Evolutionary conservation across 306 rosid species (phyloP), one percentile per base, ranked within the genome.

Genomic region (Dryas octopetala): DNA sequence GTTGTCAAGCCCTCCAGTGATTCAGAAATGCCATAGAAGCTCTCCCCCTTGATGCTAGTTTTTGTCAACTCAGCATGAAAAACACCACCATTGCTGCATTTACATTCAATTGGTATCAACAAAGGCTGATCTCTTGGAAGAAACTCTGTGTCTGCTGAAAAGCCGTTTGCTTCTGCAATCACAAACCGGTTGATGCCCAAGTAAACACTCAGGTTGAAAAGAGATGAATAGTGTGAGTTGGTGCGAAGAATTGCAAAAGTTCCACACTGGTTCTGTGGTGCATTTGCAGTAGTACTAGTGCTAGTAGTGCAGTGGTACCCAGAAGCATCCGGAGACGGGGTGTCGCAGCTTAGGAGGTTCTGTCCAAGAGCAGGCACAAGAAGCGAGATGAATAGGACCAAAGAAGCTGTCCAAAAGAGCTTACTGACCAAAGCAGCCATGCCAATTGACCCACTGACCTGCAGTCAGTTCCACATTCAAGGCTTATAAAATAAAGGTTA

Each of bases 1-100:
- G 88, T 81, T 43, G 97, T 90, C 75, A 91, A 85, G 73, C 97
- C 98, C 68, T 86, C 93, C 9, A 95, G 73, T 13, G 98, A 84
- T 48, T 86, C 68, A 76, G 89, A 84, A 81, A 91, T 91, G 68
- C 40, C 85, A 73, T 77, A 76, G 67, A 95, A 89, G 81, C 82
- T 91, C 85, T 91, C 97, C 0, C 97, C 97, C 68, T 84, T 80
- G 44, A 76, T 74, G 62, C 84, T 46, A 5, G 76, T 89, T 78
- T 84, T 95, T 8, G 85, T 86, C 12, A 90, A 41, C 7, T 83
- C 88, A 51, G 95, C 92, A 19, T 32, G 68, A 62, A 80, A 94
- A 76, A 82, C 67, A 9, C 90, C 85, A 41, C 71, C 78, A 51
- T 55, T 87, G 89, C 98, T 87, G 88, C 97, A 95, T 10, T 77